Evolutionary conservation across 2,329 filamentous ascomycete species (phyloP), one percentile per base, ranked within the genome.

Genomic region (Ceratocystis albifundus): DNA sequence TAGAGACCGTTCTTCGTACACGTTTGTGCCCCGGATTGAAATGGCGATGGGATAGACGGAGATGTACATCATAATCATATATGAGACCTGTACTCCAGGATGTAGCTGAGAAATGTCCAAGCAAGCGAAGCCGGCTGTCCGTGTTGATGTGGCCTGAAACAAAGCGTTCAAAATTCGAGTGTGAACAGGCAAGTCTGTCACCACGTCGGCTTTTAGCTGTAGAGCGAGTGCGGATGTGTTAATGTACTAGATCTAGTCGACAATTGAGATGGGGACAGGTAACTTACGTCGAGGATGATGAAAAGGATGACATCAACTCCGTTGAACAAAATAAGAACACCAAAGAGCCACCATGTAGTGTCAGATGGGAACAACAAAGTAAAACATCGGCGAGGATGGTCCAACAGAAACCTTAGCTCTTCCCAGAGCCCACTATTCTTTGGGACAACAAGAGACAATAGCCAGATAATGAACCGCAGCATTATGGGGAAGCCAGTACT

Each of bases 61-160:
- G 69, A 97, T 96, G 76, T 97, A 97, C 94, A 97, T 97, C 94
- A 97, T 97, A 75, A 97, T 87, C 76, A 97, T 80, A 77, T 96
- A 97, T 28, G 91, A 90, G 15, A 95, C 90, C 72, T 96, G 92
- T 67, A 96, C 90, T 2, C 89, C 94, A 0, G 94, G 92, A 70
- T 97, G 92, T 1, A 99, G 79, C 0, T 82, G 77, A 1, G 88
- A 79, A 48, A 97, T 77, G 73, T 88, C 90, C 71, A 97, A 84
- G 36, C 88, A 89, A 0, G 88, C 82, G 72, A 96, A 96, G 0
- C 94, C 93, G 2, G 94, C 93, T 0, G 94, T 97, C 73, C 94
- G 82, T 0, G 93, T 97, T 4, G 90, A 87, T 0, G 88, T 86
- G 0, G 93, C 93, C 75, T 96, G 92, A 73, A 97, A 99, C 70